phyloP scores from a whole-genome alignment of 2,329 filamentous ascomycete species.

The Scolecobasidium constrictum region DNA sequence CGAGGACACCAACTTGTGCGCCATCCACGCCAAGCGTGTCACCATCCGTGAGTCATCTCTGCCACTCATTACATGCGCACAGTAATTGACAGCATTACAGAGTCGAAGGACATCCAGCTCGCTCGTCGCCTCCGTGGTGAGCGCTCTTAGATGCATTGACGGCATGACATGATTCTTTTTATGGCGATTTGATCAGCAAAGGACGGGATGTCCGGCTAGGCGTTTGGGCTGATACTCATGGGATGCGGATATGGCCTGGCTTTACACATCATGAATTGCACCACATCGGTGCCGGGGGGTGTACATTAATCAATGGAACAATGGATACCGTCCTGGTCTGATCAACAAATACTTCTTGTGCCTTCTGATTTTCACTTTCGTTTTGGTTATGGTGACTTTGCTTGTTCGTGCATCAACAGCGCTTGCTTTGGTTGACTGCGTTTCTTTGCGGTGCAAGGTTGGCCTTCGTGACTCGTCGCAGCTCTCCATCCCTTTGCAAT shows the following conservation, averaged over 20 bases:
- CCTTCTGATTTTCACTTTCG: no score
- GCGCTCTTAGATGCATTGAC: conserved; percentile 43
- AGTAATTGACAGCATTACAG: conserved; percentile 25
- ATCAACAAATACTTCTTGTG: no score
- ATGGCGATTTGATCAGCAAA: conserved; percentile 4
- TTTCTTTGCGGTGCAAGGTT: no score
- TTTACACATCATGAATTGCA: conserved; percentile 3
- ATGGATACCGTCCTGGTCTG: conserved; percentile 5
- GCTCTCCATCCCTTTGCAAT: no score
- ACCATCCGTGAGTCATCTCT: conserved; percentile 51
- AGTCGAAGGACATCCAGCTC: conserved; percentile 96
- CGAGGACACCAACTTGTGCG: conserved; percentile 90
- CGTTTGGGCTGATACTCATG: not conserved
- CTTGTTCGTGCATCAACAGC: no score
- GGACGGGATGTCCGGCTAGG: conserved; percentile 3
- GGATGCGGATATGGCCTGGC: not conserved
- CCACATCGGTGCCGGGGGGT: conserved; percentile 6
- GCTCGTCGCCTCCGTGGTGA: conserved; percentile 50
- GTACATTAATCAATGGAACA: conserved; percentile 10
- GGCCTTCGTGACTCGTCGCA: no score
- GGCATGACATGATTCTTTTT: conserved; percentile 46
- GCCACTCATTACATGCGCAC: conserved; percentile 15
- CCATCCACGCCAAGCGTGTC: conserved; percentile 91
- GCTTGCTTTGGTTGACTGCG: no score
- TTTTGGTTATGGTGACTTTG: no score